Conservation (phyloP, 192 early-diverging fungal species). For the Backusella liffmaniae region DNA sequence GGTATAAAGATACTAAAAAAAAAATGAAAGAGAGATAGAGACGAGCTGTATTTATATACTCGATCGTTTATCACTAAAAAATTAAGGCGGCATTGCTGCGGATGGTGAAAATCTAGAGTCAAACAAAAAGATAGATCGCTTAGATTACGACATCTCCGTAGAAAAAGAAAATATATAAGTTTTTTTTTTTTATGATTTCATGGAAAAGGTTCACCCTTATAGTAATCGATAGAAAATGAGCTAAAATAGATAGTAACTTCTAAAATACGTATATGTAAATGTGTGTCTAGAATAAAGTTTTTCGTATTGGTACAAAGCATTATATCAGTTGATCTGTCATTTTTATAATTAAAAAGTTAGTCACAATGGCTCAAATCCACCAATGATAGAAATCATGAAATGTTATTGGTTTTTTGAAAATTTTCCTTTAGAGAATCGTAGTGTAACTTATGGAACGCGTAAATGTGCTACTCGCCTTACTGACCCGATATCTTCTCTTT, state of each 20-base stretch:
- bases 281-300: background rate
- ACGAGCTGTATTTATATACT: background rate
- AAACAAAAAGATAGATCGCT: background rate
- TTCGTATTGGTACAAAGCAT: background rate
- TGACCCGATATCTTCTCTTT: background rate
- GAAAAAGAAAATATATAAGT: background rate
- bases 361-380: background rate
- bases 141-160: background rate
- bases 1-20: background rate
- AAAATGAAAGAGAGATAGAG: background rate
- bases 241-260: background rate
- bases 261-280: background rate
- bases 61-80: background rate
- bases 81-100: background rate
- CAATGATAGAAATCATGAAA: background rate
- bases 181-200: background rate
- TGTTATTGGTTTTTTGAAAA: background rate
- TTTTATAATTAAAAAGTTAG: background rate
- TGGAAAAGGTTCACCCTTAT: background rate
- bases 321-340: constrained; percentile 3
- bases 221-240: background rate
- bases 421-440: background rate
- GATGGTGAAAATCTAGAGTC: background rate
- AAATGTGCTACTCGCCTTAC: background rate
- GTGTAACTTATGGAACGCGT: background rate